phyloP scores from a whole-genome alignment of 2,329 filamentous ascomycete genomes.

The Fusarium sambucinum region DNA sequence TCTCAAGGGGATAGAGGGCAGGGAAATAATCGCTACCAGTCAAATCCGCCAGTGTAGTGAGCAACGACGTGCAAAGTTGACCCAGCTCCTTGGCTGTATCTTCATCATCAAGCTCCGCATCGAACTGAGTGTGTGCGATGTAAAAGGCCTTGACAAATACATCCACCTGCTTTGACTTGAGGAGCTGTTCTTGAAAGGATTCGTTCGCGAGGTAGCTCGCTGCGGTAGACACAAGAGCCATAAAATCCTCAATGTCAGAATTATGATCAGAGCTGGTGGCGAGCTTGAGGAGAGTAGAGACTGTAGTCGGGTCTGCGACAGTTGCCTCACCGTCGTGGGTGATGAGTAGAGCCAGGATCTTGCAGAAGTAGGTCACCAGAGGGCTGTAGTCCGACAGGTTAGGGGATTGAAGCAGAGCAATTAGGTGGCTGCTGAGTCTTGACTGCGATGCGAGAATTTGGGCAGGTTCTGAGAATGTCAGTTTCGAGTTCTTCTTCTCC shows the following conservation, averaged over 20 bases:
- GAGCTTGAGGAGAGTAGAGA: conserved; percentile 62
- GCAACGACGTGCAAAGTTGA: conserved; percentile 63
- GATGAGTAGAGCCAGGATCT: conserved; percentile 66
- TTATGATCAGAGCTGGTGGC: conserved; percentile 57
- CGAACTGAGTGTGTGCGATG: conserved; percentile 60
- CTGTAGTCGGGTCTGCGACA: conserved; percentile 60
- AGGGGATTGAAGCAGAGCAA: conserved; percentile 62
- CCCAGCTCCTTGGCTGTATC: conserved; percentile 60
- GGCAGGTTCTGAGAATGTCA: conserved; percentile 62
- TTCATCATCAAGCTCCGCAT: conserved; percentile 59
- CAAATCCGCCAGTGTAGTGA: conserved; percentile 65
- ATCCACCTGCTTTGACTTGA: conserved; percentile 55
- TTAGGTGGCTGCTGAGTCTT: conserved; percentile 62
- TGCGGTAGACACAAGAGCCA: conserved; percentile 63
- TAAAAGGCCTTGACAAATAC: conserved; percentile 63
- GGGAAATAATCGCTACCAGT: conserved; percentile 64
- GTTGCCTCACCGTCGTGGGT: conserved; percentile 63
- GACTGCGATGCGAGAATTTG: conserved; percentile 67
- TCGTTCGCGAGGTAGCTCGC: conserved; percentile 68
- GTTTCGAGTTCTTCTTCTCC: too few species aligned
- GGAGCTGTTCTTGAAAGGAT: conserved; percentile 62
- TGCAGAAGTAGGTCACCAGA: conserved; percentile 66
- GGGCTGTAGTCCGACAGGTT: conserved; percentile 56
- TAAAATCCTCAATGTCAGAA: conserved; percentile 67
- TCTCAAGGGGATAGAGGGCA: conserved; percentile 57